Evolutionary conservation across 2,329 filamentous ascomycete species (phyloP).

Genomic region (Fusarium penzigii): DNA sequence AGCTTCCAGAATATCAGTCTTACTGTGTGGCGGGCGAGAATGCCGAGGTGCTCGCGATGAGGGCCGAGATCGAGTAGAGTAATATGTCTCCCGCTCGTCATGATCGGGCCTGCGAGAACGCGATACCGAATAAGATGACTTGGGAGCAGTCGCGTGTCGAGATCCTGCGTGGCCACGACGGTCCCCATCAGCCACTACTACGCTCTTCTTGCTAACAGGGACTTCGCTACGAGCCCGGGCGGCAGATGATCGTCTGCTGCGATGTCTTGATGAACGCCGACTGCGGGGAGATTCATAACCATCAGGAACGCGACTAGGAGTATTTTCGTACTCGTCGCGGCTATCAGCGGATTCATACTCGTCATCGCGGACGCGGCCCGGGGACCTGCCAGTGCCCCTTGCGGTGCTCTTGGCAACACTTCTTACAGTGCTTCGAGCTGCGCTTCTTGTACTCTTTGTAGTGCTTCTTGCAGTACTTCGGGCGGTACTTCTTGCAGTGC

Average conservation of each 20-base stretch:
- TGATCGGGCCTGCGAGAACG: conserved; percentile 30
- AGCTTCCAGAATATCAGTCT: conserved; percentile 30
- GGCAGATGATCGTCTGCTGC: conserved; percentile 27
- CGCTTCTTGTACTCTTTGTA: no score
- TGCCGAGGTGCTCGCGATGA: conserved; percentile 25
- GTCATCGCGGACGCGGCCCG: conserved; percentile 14
- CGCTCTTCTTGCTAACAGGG: conserved; percentile 16
- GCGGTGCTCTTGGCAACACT: conserved; percentile 9
- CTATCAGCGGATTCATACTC: conserved; percentile 8
- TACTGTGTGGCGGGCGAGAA: conserved; percentile 26
- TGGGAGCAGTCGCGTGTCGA: conserved; percentile 33
- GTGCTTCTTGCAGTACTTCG: no score
- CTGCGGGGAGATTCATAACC: conserved; percentile 41
- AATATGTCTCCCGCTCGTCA: conserved; percentile 45
- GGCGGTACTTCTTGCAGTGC: conserved; percentile 4
- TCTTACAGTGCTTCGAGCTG: conserved; percentile 22
- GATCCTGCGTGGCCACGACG: conserved; percentile 43
- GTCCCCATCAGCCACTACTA: conserved; percentile 27
- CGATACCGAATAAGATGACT: conserved; percentile 24
- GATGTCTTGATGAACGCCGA: conserved; percentile 41
- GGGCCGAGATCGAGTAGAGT: conserved; percentile 41
- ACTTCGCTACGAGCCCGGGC: conserved; percentile 44
- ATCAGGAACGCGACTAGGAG: conserved; percentile 1
- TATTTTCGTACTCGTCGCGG: conserved; percentile 1
- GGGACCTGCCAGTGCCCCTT: conserved; percentile 24